These are phyloP conservation scores for Recurvomyces mirabilis DNA, from an alignment of 495 filamentous ascomycete species.

Conservation along the genomic window DNA sequence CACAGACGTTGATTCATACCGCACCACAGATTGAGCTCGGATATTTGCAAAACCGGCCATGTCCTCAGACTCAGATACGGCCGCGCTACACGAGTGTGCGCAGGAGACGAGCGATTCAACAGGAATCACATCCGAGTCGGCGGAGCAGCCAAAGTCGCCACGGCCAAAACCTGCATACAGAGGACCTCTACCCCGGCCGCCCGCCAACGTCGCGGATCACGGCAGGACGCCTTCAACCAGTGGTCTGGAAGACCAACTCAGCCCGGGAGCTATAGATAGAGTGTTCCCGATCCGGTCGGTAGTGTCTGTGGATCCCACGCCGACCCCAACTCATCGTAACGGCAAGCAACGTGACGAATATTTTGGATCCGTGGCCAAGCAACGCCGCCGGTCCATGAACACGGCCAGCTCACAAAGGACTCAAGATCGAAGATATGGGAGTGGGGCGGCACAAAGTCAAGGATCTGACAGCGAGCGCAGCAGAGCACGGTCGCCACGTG, in stretches of 20 bases:
- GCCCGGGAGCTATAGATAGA: slow-evolving; percentile 44
- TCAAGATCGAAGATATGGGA: not conserved
- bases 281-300: slow-evolving; percentile 80
- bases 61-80: no score
- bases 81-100: no score
- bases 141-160: not conserved
- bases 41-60: no score
- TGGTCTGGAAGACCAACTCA: slow-evolving; percentile 24
- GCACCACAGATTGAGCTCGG: no score
- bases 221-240: not conserved
- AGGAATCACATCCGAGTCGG: not conserved
- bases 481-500: not conserved
- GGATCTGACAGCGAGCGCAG: no score
- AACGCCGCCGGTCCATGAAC: slow-evolving; percentile 16
- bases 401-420: not conserved
- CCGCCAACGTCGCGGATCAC: slow-evolving; percentile 3
- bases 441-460: no score
- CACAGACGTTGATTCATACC: no score
- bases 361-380: slow-evolving; percentile 20
- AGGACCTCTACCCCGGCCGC: slow-evolving; percentile 1
- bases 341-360: slow-evolving; percentile 21
- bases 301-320: slow-evolving; percentile 55
- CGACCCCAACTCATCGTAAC: slow-evolving; percentile 28
- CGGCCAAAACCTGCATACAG: not conserved
- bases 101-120: no score